These are phyloP conservation scores for Keqinozyma sinolaborantium DNA, from an alignment of 1,139 yeast genomes.

Conservation along the genomic window DNA sequence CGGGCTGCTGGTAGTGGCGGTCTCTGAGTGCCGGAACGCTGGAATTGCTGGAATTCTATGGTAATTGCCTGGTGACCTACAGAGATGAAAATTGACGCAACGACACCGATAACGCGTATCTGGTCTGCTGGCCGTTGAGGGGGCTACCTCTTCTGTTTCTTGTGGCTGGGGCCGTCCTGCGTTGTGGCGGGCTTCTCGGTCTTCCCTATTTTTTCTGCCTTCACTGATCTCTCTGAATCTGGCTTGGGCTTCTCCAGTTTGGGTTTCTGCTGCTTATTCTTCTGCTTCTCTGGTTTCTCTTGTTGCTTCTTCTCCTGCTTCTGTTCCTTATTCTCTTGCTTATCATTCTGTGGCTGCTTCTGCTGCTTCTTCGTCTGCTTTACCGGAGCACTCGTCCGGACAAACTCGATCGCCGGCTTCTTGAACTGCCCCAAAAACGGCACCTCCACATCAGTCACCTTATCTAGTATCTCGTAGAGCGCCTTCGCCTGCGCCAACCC, in stretches of 20 bases:
- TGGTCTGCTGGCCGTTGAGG: no score
- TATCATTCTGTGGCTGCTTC: not conserved
- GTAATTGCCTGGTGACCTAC: not conserved
- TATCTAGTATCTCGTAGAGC: slow-evolving; percentile 27
- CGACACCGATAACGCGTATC: no score
- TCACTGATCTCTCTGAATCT: slow-evolving; percentile 2
- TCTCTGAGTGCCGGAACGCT: no score
- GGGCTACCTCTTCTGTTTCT: slow-evolving; percentile 1
- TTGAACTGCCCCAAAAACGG: slow-evolving; percentile 41
- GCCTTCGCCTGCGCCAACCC: slow-evolving; percentile 22
- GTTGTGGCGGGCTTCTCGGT: no score
- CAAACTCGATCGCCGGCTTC: slow-evolving; percentile 33
- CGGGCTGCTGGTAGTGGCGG: no score
- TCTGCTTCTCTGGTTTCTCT: not conserved
- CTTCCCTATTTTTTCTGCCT: slow-evolving; percentile 1
- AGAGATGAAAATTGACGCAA: no score
- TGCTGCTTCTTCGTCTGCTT: slow-evolving; percentile 17
- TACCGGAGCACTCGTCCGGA: slow-evolving; percentile 41
- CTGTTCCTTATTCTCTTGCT: slow-evolving; percentile 1
- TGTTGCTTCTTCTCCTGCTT: not conserved
- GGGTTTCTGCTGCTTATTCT: no score
- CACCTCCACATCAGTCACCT: slow-evolving; percentile 34
- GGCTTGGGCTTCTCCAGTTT: no score
- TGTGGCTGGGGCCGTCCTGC: slow-evolving; percentile 1
- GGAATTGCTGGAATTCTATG: no score